Evolutionary conservation across 2,329 filamentous ascomycete species (phyloP).

Genomic region (Pezicula carpinea): DNA sequence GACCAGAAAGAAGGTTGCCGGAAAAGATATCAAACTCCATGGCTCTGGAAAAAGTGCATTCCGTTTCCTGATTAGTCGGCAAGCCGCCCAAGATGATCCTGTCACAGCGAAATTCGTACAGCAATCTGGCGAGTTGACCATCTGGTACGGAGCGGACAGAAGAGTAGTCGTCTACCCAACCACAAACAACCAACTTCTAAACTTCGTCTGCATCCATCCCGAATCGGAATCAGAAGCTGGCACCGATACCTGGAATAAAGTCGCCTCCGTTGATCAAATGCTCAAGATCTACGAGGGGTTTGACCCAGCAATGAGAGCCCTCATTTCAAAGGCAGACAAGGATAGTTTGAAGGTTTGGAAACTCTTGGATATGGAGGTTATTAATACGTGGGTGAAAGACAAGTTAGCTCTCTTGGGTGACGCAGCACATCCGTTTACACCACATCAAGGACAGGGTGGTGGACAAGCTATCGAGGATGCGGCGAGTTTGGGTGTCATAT

Average conservation of each 20-base stretch:
- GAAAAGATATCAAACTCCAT: slow-evolving; percentile 1
- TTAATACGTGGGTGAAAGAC: slow-evolving; percentile 50
- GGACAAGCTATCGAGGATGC: slow-evolving; percentile 64
- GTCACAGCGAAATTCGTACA: slow-evolving; percentile 29
- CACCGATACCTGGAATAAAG: slow-evolving; percentile 35
- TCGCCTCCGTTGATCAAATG: slow-evolving; percentile 32
- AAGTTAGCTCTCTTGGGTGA: slow-evolving; percentile 58
- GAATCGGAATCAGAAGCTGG: slow-evolving; percentile 34
- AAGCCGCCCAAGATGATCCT: slow-evolving; percentile 29
- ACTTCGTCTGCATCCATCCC: slow-evolving; percentile 50
- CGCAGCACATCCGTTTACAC: slow-evolving; percentile 64
- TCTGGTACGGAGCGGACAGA: slow-evolving; percentile 39
- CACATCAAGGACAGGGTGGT: slow-evolving; percentile 60
- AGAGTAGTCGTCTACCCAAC: slow-evolving; percentile 45
- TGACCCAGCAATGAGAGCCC: slow-evolving; percentile 33
- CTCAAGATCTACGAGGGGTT: slow-evolving; percentile 38
- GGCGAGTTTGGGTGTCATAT: slow-evolving; percentile 50
- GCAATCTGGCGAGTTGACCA: slow-evolving; percentile 25
- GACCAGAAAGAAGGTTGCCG: neutral
- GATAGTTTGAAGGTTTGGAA: slow-evolving; percentile 50
- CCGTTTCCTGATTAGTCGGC: slow-evolving; percentile 15
- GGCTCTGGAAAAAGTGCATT: slow-evolving; percentile 17
- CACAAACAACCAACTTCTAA: slow-evolving; percentile 37
- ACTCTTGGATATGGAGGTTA: slow-evolving; percentile 55
- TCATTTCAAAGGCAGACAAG: slow-evolving; percentile 38